A percentile compares a stretch with the other conserved stretches of the same genome.
These are phyloP conservation scores for Tetradesmus obliquus DNA, from an alignment of 139 green algal genomes.

Conservation along the genomic window DNA sequence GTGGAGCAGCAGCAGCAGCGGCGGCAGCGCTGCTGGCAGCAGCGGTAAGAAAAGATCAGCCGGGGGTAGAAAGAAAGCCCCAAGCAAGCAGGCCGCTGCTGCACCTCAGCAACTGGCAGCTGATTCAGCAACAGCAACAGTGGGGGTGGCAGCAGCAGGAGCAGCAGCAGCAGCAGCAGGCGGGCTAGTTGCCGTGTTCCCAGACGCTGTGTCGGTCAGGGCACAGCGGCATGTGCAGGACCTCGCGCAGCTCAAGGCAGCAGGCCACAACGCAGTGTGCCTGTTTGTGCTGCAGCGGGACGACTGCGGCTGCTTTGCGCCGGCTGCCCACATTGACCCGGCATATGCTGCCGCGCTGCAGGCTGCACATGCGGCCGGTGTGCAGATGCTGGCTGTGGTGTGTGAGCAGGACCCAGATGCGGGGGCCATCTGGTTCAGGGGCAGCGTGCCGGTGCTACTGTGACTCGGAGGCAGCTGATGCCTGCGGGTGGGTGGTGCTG, in stretches of 20 bases:
- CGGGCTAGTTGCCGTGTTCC: slow-evolving; percentile 11
- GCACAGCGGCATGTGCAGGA: slow-evolving; percentile 28
- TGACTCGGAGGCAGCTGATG: background rate
- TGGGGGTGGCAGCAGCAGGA: background rate
- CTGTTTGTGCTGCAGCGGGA: slow-evolving; percentile 23
- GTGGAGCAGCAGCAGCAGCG: background rate
- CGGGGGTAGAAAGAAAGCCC: too few relatives aligned
- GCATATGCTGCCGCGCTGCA: background rate
- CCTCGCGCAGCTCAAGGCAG: slow-evolving; percentile 1
- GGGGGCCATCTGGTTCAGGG: background rate
- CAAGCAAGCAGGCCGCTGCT: background rate
- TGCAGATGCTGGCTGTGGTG: slow-evolving; percentile 35
- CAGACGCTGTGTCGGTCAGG: slow-evolving; percentile 15
- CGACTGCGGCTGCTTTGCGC: slow-evolving; percentile 29
- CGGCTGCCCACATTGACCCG: slow-evolving; percentile 10
- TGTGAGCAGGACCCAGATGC: slow-evolving; percentile 8
- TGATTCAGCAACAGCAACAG: background rate
- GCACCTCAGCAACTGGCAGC: background rate
- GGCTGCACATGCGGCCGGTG: slow-evolving; percentile 14
- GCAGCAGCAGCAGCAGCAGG: background rate
- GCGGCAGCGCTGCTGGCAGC: background rate
- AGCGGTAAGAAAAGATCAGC: slow-evolving; percentile 2
- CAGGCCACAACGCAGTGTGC: slow-evolving; percentile 32
- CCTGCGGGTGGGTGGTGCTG: too few relatives aligned
- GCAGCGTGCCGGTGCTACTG: slow-evolving; percentile 3